Percentiles rank a stretch among this genome's conserved stretches.
Conservation (phyloP, 768 basidiomycete species). For the Suillus sp. region DNA sequence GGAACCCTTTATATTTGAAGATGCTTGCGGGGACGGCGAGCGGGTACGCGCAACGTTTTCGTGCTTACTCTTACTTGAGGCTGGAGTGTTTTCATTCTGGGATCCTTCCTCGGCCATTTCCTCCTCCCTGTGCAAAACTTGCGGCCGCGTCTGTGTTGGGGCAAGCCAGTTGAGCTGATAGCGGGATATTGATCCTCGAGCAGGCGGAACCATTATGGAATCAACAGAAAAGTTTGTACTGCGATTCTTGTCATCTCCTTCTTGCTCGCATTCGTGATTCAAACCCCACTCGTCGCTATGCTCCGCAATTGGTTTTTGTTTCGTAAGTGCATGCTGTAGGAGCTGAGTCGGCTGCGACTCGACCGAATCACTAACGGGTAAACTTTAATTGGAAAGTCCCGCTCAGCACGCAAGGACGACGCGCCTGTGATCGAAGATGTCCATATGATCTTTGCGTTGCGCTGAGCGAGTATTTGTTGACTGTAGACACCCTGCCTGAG, state of each 20-base stretch:
- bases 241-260: conserved; percentile 25
- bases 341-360: conserved; percentile 61
- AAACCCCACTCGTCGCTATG: conserved; percentile 14
- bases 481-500: not conserved
- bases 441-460: conserved; percentile 32
- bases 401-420: conserved; percentile 24
- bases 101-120: conserved; percentile 40
- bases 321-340: conserved; percentile 46
- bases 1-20: conserved; percentile 28
- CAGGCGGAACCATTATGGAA: conserved; percentile 41
- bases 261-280: conserved; percentile 21
- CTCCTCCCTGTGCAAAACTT: conserved; percentile 20
- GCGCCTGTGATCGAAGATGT: conserved; percentile 40
- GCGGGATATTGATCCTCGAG: conserved; percentile 39
- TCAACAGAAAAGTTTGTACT: conserved; percentile 43
- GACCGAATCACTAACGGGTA: conserved; percentile 40
- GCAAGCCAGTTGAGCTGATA: conserved; percentile 64
- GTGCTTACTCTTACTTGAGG: conserved; percentile 23
- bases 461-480: not conserved
- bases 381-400: conserved; percentile 18
- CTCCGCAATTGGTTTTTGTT: conserved; percentile 22
- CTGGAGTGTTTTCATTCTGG: conserved; percentile 54
- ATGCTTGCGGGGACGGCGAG: conserved; percentile 26
- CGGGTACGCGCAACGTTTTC: conserved; percentile 18
- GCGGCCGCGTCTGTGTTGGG: conserved; percentile 47